phyloP scores from a whole-genome alignment of 1,284 basidiomycete genomes.

The Somion occarium region DNA sequence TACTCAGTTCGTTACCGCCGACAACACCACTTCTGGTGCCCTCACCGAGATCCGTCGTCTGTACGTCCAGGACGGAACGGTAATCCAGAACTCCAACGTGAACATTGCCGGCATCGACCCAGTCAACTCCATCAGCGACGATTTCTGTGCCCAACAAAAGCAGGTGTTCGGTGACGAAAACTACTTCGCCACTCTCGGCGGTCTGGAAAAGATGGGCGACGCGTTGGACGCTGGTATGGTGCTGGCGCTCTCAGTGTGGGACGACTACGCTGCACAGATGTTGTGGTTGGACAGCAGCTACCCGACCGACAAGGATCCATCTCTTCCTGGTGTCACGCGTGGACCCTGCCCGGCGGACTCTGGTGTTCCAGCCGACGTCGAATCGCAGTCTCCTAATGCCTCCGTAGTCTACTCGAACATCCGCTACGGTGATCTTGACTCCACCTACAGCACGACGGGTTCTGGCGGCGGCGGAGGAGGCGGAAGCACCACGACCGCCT shows the following conservation, averaged over 20 bases:
- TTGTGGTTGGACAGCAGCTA: slow-evolving; percentile 58
- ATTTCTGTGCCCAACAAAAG: slow-evolving; percentile 36
- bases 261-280: slow-evolving; percentile 53
- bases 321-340: slow-evolving; percentile 44
- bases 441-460: slow-evolving; percentile 32
- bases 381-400: slow-evolving; percentile 34
- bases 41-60: slow-evolving; percentile 48
- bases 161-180: slow-evolving; percentile 32
- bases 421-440: slow-evolving; percentile 48
- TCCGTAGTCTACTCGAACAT: slow-evolving; percentile 54
- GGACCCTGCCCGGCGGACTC: slow-evolving; percentile 47
- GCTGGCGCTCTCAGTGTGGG: slow-evolving; percentile 51
- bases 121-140: slow-evolving; percentile 33
- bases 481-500: slow-evolving; percentile 3
- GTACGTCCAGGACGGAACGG: slow-evolving; percentile 47
- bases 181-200: slow-evolving; percentile 30
- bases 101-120: slow-evolving; percentile 36
- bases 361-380: slow-evolving; percentile 43
- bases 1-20: slow-evolving; percentile 44
- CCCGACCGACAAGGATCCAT: slow-evolving; percentile 37
- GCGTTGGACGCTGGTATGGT: slow-evolving; percentile 46
- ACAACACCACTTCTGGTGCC: slow-evolving; percentile 39
- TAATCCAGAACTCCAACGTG: slow-evolving; percentile 45
- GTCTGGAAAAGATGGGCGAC: slow-evolving; percentile 38
- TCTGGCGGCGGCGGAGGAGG: slow-evolving; percentile 5